A percentile compares a stretch with the other conserved stretches of the same genome.
phyloP scores from a whole-genome alignment of 2,329 filamentous ascomycete genomes.

The Hypoxylon sp. region DNA sequence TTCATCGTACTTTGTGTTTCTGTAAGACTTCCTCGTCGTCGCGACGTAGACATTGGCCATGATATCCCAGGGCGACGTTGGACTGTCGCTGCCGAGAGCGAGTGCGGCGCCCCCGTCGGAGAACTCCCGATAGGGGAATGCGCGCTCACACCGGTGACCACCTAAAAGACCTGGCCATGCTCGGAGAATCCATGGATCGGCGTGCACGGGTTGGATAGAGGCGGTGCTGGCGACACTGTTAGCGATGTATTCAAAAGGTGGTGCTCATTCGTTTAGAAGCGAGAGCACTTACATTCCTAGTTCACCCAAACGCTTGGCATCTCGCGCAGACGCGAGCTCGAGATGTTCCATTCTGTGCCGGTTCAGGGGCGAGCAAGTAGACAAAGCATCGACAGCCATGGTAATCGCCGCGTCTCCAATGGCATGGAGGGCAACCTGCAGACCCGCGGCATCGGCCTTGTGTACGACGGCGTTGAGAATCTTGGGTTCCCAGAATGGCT shows the following conservation, averaged over 20 bases:
- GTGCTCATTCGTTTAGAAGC: background rate
- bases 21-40: conserved; percentile 66
- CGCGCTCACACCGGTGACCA: conserved; percentile 64
- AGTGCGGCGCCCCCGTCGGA: conserved; percentile 67
- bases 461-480: conserved; percentile 66
- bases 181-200: conserved; percentile 70
- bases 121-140: conserved; percentile 74
- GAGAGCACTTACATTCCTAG: conserved; percentile 62
- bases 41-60: conserved; percentile 72
- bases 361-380: conserved; percentile 56
- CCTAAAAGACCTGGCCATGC: conserved; percentile 73
- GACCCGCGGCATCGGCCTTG: conserved; percentile 63
- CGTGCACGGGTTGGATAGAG: conserved; percentile 68
- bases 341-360: conserved; percentile 75
- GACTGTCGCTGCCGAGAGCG: conserved; percentile 72
- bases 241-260: background rate
- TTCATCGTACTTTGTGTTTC: conserved; percentile 48
- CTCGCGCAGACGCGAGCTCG: conserved; percentile 67
- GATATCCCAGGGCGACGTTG: conserved; percentile 69
- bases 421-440: conserved; percentile 74
- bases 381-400: conserved; percentile 69
- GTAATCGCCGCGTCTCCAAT: conserved; percentile 73
- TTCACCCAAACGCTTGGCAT: conserved; percentile 67
- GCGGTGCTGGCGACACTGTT: conserved; percentile 58
- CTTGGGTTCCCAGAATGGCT: conserved; percentile 67